Evolutionary conservation across 1,284 basidiomycete genomes (phyloP), one percentile per base, ranked within the genome.

Genomic region (Ceratobasidium sp.): DNA sequence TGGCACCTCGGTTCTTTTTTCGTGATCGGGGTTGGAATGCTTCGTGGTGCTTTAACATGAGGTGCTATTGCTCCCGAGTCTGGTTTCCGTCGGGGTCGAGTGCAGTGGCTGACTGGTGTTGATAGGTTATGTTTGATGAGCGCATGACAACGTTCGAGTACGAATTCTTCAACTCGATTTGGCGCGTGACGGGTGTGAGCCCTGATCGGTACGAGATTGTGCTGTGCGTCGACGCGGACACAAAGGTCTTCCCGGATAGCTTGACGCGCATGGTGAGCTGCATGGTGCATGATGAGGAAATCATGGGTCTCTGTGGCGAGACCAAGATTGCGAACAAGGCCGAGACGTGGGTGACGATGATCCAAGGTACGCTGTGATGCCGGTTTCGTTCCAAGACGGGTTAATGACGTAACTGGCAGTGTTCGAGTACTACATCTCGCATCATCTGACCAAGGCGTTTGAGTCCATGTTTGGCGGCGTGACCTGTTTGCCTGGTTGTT

Each of bases 401-500:
- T 9, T 39, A 39, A 39, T 39, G 37, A 39, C 9, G 37, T 39
- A 6, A 39, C 37, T 39, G 37, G 37, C 78, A 92, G 98, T 99
- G 68, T 98, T 98, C 82, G 97, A 98, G 83, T 99, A 99, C 84
- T 98, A 98, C 86, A 98, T 98, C 83, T 98, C 97, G 16, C 97
- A 99, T 81, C 98, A 99, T 83, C 88, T 96, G 87, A 98, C 94
- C 73, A 99, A 99, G 86, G 96, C 96, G 0, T 99, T 99, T 85
- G 97, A 99, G 83, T 96, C 96, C 8, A 96, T 98, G 88, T 99
- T 99, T 80, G 98, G 97, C 80, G 97, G 97, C 88, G 98, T 99
- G 39, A 98, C 98, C 76, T 99, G 98, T 90, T 86, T 98, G 78
- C 97, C 98, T 16, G 98, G 97, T 78, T 99, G 97, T 85, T 99